These are phyloP conservation scores for Ulmus americana DNA, from an alignment of 331 rosid species.

Conservation along the genomic window DNA sequence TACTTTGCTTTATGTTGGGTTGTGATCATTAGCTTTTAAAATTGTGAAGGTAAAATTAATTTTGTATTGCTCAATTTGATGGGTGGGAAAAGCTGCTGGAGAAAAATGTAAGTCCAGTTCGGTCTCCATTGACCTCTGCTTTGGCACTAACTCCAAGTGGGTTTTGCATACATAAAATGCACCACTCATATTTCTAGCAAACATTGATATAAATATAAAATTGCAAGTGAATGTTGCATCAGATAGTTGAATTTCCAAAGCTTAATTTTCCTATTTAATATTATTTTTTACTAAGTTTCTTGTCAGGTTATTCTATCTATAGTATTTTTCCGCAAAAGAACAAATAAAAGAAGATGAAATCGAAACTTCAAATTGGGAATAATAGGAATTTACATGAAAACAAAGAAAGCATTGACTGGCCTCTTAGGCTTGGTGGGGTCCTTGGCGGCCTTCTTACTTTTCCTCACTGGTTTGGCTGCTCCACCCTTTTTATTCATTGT, in stretches of 20 bases:
- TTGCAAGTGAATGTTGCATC: background rate
- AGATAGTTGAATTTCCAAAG: background rate
- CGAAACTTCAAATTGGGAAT: background rate
- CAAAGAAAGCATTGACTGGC: constrained; percentile 85
- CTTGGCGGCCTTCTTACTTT: constrained; percentile 62
- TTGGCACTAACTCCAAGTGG: no score
- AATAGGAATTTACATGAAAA: constrained; percentile 54
- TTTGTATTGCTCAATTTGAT: no score
- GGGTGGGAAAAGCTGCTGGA: no score
- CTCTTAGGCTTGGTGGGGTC: constrained; percentile 93
- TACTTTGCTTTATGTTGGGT: no score
- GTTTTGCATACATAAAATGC: no score
- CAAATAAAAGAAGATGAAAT: background rate
- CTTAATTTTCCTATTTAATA: background rate
- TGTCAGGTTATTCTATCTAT: no score
- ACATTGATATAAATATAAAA: no score
- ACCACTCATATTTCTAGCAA: no score
- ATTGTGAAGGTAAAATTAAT: no score
- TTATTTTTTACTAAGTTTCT: background rate
- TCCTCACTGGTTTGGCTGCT: constrained; percentile 30
- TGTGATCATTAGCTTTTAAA: no score
- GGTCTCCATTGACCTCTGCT: no score
- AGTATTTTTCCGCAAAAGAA: background rate
- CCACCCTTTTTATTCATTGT: constrained; percentile 60
- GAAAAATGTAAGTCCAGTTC: no score